Evolutionary conservation across 495 filamentous ascomycete genomes (phyloP), one percentile per base, ranked within the genome.

Genomic region (Xylaria bambusicola): DNA sequence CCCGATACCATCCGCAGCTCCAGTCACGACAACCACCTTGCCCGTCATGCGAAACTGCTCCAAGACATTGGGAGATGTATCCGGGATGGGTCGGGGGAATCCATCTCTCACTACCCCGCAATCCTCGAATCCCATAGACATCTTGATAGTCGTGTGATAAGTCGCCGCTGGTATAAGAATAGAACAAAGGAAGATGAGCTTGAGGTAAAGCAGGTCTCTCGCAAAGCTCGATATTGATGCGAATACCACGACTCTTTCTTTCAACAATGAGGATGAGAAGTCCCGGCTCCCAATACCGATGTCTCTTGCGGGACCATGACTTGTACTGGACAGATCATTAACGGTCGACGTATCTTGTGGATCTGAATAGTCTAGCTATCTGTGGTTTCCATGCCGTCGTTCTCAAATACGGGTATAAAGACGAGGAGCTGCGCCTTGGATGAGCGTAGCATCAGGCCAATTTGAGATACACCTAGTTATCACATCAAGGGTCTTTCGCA

Each of bases 51-150:
- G 64, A 53, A 77, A 77, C 45, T 69, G 68, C 46, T 59, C 55
- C 8, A 66, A 35, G 13, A 66, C 63, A 21, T 62, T 56, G 23
- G 23, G 1, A 7, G 60, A 44, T 2, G 56, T 63, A 15, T 66
- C 56, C 12, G 63, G 63, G 77, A 76, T 31, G 73, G 72, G 50
- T 74, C 77, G 13, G 0, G 78, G 79, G 54, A 74, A 75, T 9
- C 78, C 76, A 8, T 72, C 63, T 18, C 80, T 70, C 27, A 46
- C 49, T 12, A 42, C 52, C 2, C 52, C 66, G 46, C 71, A 69
- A 42, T 82, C 78, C 20, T 71, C 56, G 20, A 73, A 60, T 49
- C 61, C 64, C 79, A 82, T 81, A 58, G 80, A 82, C 80, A 82
- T 82, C 10, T 68, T 75, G 66, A 60, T 24, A 49, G 35, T 15